phyloP scores from a whole-genome alignment of 2,329 filamentous ascomycete genomes.

The Didymellaceae sp. region DNA sequence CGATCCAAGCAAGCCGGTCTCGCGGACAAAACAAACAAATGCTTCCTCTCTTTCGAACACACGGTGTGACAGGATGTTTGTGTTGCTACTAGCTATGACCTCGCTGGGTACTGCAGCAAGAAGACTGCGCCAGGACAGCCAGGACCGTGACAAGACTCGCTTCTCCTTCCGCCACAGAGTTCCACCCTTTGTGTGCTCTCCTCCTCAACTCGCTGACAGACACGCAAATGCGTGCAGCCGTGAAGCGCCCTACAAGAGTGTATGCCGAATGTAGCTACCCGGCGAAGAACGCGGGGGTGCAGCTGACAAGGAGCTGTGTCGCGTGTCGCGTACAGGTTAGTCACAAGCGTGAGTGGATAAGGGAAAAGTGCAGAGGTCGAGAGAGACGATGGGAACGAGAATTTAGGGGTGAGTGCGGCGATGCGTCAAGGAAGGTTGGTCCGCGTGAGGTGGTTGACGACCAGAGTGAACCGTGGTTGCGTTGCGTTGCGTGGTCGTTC shows the following conservation, averaged over 20 bases:
- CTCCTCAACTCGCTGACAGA: slow-evolving; percentile 37
- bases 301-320: slow-evolving; percentile 9
- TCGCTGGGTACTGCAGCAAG: slow-evolving; percentile 42
- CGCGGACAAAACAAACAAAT: slow-evolving; percentile 47
- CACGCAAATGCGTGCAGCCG: slow-evolving; percentile 27
- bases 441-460: background rate
- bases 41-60: slow-evolving; percentile 51
- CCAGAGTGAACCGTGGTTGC: too few species aligned
- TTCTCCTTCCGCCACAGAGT: slow-evolving; percentile 43
- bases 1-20: slow-evolving; percentile 36
- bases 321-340: slow-evolving; percentile 11
- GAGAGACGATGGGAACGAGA: background rate
- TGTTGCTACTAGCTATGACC: slow-evolving; percentile 59
- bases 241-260: slow-evolving; percentile 19
- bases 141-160: slow-evolving; percentile 43
- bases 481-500: too few species aligned
- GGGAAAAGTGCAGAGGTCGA: background rate
- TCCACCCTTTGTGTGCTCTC: slow-evolving; percentile 40
- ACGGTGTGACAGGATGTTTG: slow-evolving; percentile 50
- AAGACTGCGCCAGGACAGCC: slow-evolving; percentile 40
- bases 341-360: background rate
- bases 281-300: slow-evolving; percentile 9
- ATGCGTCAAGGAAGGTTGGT: background rate
- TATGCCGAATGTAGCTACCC: slow-evolving; percentile 14
- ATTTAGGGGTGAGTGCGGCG: background rate